Base-by-base conservation (phyloP, 2,329 filamentous ascomycete species). In the Cylindrodendrum hubeiense region DNA sequence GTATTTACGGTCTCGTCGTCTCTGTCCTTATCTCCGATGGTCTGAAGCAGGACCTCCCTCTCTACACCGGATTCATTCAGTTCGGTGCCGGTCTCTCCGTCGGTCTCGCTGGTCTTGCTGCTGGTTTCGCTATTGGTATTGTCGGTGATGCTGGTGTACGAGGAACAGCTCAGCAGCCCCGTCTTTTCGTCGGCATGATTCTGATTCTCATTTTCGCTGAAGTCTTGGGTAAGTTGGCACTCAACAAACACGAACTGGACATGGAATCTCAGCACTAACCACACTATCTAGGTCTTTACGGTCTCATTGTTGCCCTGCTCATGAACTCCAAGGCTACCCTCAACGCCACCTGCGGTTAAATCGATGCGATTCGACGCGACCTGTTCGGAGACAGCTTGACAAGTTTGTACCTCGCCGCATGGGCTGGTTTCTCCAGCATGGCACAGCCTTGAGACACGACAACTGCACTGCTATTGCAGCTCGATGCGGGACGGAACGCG, bases 121-220 rank as follows among this genome's bases (percentile, higher is more conserved):
- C 93, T 78, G 93, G 91, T 78, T 95, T 95, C 78, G 92, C 93
- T 78, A 95, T 95, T 77, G 93, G 93, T 81, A 95, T 95, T 77
- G 92, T 95, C 70, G 93, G 93, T 86, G 93, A 96, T 75, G 93
- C 93, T 75, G 93, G 93, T 91, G 93, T 96, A 66, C 90, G 93
- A 78, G 93, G 93, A 85, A 94, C 91, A 71, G 92, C 93, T 63
- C 92, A 95, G 80, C 92, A 95, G 81, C 92, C 92, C 68, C 88
- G 92, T 80, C 88, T 97, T 74, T 97, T 97, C 84, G 94, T 97
- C 79, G 95, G 95, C 84, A 98, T 98, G 94, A 97, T 98, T 84
- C 83, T 98, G 81, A 98, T 98, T 86, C 93, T 98, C 85, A 98
- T 98, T 95, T 98, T 97, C 88, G 95, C 95, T 74, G 95, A 98